These are phyloP conservation scores for Xerocomus spinulosus DNA, from an alignment of 768 basidiomycete genomes.

Conservation along the genomic window DNA sequence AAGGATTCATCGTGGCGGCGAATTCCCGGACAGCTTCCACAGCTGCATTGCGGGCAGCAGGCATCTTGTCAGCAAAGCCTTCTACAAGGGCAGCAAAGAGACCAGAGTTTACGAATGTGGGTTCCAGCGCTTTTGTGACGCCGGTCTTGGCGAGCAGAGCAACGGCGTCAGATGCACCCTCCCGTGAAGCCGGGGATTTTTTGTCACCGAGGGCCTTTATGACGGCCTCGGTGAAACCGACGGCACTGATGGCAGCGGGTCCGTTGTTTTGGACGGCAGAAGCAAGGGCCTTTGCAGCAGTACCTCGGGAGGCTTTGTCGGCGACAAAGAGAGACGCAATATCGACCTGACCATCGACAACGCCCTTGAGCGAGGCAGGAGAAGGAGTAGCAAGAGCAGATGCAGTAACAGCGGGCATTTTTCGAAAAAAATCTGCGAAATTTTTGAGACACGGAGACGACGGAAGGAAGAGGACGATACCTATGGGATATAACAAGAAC, in stretches of 20 bases:
- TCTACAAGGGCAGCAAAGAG: slow-evolving; percentile 86
- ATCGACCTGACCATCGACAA: slow-evolving; percentile 63
- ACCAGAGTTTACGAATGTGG: slow-evolving; percentile 81
- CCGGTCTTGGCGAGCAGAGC: slow-evolving; percentile 61
- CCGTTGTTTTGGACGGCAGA: slow-evolving; percentile 80
- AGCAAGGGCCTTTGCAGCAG: slow-evolving; percentile 66
- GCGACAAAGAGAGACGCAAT: slow-evolving; percentile 72
- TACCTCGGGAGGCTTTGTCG: slow-evolving; percentile 78
- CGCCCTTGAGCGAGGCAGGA: slow-evolving; percentile 71
- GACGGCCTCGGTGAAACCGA: slow-evolving; percentile 67
- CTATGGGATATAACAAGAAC: slow-evolving; percentile 35
- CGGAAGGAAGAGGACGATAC: slow-evolving; percentile 30
- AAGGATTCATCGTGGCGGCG: slow-evolving; percentile 78
- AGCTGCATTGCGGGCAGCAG: slow-evolving; percentile 79
- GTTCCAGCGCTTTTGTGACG: slow-evolving; percentile 79
- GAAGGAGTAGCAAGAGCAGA: slow-evolving; percentile 51
- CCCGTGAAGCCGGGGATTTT: slow-evolving; percentile 88
- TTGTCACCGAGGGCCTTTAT: slow-evolving; percentile 90
- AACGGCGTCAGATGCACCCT: slow-evolving; percentile 78
- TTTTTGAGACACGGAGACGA: neutral
- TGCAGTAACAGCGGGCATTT: slow-evolving; percentile 81
- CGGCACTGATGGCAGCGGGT: slow-evolving; percentile 65
- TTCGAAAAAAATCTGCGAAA: slow-evolving; percentile 42
- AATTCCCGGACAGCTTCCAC: slow-evolving; percentile 77
- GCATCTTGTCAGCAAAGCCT: slow-evolving; percentile 92